A percentile compares a stretch with the other conserved stretches of the same genome.
These are phyloP conservation scores for Ophiostoma perfectum DNA, from an alignment of 2,329 filamentous ascomycete species.

Conservation along the genomic window DNA sequence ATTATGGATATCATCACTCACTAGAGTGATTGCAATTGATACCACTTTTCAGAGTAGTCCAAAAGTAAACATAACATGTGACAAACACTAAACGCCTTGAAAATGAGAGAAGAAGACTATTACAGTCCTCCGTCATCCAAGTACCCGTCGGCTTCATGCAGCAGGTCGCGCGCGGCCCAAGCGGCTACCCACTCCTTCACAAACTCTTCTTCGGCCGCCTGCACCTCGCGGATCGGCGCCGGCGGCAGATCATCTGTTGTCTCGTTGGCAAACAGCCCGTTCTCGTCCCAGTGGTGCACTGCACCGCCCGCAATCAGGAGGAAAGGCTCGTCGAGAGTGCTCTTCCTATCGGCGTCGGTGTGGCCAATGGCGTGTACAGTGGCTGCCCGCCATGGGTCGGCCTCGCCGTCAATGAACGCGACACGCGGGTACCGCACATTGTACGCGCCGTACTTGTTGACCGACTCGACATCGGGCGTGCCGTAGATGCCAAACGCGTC, in stretches of 20 bases:
- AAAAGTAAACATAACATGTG: neutral
- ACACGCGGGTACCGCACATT: conserved; percentile 68
- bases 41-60: neutral
- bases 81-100: neutral
- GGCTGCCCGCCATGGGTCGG: conserved; percentile 74
- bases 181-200: conserved; percentile 26
- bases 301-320: conserved; percentile 62
- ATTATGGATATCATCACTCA: no score
- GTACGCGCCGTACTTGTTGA: conserved; percentile 74
- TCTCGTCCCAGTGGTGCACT: conserved; percentile 79
- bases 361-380: conserved; percentile 64
- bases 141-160: neutral
- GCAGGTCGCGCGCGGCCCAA: conserved; percentile 16
- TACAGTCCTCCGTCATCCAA: neutral
- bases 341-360: conserved; percentile 50
- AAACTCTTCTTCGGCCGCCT: conserved; percentile 26
- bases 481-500: conserved; percentile 64
- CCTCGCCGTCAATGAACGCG: conserved; percentile 70
- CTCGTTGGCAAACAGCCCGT: conserved; percentile 59
- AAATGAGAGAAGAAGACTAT: neutral
- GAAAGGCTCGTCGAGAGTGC: conserved; percentile 61
- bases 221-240: conserved; percentile 20
- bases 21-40: no score
- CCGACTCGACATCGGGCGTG: conserved; percentile 55
- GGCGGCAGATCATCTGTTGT: conserved; percentile 36